A percentile compares a stretch with the other conserved stretches of the same genome.
These are phyloP conservation scores for Heimioporus sp. DNA, from an alignment of 768 basidiomycete species.

Conservation along the genomic window DNA sequence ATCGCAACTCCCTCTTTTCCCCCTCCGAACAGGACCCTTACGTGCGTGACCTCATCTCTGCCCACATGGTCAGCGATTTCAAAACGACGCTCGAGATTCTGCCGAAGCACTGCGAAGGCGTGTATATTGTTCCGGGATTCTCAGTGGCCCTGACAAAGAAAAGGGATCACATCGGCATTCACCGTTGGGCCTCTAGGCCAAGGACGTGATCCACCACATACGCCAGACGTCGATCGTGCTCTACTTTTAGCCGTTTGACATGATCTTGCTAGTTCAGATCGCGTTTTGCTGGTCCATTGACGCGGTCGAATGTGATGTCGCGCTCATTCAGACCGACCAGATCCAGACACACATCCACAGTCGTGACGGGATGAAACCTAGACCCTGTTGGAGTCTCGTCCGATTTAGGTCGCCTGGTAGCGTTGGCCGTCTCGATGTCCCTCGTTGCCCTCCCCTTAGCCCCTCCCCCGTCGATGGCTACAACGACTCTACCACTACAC, in stretches of 20 bases:
- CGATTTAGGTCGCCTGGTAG: too few species aligned
- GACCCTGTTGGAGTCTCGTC: too few species aligned
- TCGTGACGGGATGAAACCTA: constrained; percentile 68
- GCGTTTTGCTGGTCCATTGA: constrained; percentile 83
- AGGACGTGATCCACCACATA: constrained; percentile 63
- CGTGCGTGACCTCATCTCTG: constrained; percentile 79
- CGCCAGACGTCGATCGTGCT: constrained; percentile 76
- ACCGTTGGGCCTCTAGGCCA: constrained; percentile 72
- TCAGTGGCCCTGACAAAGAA: constrained; percentile 53
- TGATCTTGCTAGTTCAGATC: constrained; percentile 79
- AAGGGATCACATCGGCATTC: constrained; percentile 73
- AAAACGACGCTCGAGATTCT: constrained; percentile 77
- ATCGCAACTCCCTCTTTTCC: constrained; percentile 67
- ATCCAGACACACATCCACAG: constrained; percentile 89
- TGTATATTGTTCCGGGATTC: background rate
- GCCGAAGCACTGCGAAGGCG: constrained; percentile 62
- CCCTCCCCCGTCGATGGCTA: too few species aligned
- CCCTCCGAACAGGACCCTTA: constrained; percentile 86
- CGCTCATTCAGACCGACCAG: constrained; percentile 71
- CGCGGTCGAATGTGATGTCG: constrained; percentile 67
- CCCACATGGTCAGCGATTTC: constrained; percentile 86
- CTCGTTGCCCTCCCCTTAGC: too few species aligned
- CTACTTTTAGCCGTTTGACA: constrained; percentile 88
- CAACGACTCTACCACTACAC: too few species aligned
- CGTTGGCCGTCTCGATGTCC: too few species aligned